Evolutionary conservation across 228 moss, liverwort and hornwort genomes (phyloP), one percentile per base, ranked within the genome.

Genomic region (Sphagnum magellanicum): DNA sequence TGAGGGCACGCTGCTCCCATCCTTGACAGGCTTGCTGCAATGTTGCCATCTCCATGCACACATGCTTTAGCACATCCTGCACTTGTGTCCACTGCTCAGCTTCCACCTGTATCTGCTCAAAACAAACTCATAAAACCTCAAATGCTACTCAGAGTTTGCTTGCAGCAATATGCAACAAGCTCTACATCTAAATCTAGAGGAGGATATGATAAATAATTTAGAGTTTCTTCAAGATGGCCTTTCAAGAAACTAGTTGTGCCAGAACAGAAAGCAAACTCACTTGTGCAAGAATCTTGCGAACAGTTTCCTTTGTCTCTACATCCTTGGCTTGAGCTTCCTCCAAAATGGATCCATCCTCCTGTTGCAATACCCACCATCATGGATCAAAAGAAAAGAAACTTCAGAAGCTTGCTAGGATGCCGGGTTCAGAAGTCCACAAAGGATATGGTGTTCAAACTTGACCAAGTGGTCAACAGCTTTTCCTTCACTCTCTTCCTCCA

Each of bases 41-140:
- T 50, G 74, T 60, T 49, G 77, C 60, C 88, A 88, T 88, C 77
- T 88, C 88, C 51, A 68, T 52, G 66, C 81, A 81, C 10, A 88
- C 88, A 59, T 80, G 79, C 72, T 82, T 81, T 10, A 88, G 55
- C 46, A 88, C 84, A 69, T 79, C 82, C 66, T 84, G 88, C 4
- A 82, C 88, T 59, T 88, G 81, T 17, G 74, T 79, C 88, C 88
- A 88, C 67, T 84, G 88, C 78, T 84, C 82, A 32, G 81, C 81
- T 78, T 88, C 88, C 49, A 79, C 81, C 55, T 76, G 77, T 49
- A 88, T 78, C 84, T 88, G 88, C 75, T 10, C 67, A 17, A 14
- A 53, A 50, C 13, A 32, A 32, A 32, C 32, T 32, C 32, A 32
- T 32, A 32, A 32, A 32, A 32, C 32, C 32, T 32, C 32, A 32